Conservation (phyloP, 805 yeast genomes). For the Pichia scutulata region DNA sequence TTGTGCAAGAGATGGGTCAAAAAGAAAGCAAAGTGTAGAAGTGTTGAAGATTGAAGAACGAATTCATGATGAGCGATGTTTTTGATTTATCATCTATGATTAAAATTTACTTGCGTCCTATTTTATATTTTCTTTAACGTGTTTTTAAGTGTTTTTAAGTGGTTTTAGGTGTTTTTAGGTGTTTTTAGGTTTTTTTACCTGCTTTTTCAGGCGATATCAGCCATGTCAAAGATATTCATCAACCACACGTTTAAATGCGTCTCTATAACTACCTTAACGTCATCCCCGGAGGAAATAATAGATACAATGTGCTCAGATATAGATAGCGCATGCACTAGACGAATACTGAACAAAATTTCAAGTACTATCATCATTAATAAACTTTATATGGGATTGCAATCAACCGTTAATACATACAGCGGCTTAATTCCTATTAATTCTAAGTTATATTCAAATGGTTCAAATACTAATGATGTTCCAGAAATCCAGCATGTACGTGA, state of each 20-base stretch:
- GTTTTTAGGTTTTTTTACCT: background rate
- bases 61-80: background rate
- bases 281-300: conserved; percentile 34
- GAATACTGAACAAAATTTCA: conserved; percentile 16
- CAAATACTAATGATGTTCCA: conserved; percentile 17
- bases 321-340: conserved; percentile 13
- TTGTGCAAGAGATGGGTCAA: no score
- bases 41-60: background rate
- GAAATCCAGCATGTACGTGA: conserved; percentile 18
- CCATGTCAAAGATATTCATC: conserved; percentile 25
- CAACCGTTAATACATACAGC: background rate
- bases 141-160: background rate
- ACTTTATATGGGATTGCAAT: conserved; percentile 11
- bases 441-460: conserved; percentile 16
- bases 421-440: conserved; percentile 19
- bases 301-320: conserved; percentile 22
- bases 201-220: background rate
- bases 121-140: background rate
- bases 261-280: conserved; percentile 25
- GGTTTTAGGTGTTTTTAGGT: background rate
- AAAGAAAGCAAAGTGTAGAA: background rate
- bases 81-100: no score
- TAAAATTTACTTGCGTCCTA: background rate
- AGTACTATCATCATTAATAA: conserved; percentile 18
- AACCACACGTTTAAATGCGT: conserved; percentile 17